These are phyloP conservation scores for Pouteria glomerata DNA, from an alignment of 148 eudicot species.

Conservation along the genomic window DNA sequence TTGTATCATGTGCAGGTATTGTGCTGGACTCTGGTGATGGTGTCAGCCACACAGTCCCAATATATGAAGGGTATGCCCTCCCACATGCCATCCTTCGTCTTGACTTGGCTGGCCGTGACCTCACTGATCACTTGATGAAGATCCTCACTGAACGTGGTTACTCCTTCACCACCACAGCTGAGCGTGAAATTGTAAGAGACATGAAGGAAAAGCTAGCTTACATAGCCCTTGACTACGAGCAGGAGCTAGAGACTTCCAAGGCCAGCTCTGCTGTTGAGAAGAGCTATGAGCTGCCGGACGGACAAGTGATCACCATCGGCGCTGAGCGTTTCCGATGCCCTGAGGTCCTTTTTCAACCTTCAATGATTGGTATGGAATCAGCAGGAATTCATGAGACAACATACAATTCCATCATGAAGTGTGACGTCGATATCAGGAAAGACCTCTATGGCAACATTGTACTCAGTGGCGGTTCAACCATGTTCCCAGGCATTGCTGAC, in stretches of 20 bases:
- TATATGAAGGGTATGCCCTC: slow-evolving; percentile 76
- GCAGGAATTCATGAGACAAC: slow-evolving; percentile 86
- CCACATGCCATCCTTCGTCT: slow-evolving; percentile 86
- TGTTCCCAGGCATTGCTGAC: slow-evolving; percentile 87
- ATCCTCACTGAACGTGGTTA: slow-evolving; percentile 87
- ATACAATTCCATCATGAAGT: slow-evolving; percentile 85
- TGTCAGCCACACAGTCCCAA: slow-evolving; percentile 85
- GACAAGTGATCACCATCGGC: slow-evolving; percentile 49
- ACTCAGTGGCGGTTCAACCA: slow-evolving; percentile 84
- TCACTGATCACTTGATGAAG: slow-evolving; percentile 73
- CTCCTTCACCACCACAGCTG: slow-evolving; percentile 84
- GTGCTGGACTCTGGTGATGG: slow-evolving; percentile 91
- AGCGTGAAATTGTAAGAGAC: slow-evolving; percentile 80
- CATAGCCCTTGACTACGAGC: slow-evolving; percentile 50
- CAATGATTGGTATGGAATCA: slow-evolving; percentile 68
- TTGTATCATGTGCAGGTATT: slow-evolving; percentile 41
- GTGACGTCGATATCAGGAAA: slow-evolving; percentile 86
- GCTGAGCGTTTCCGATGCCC: slow-evolving; percentile 49
- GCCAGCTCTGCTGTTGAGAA: slow-evolving; percentile 46
- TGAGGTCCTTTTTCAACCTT: slow-evolving; percentile 46
- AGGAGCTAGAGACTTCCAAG: slow-evolving; percentile 41
- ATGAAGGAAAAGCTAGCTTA: slow-evolving; percentile 53
- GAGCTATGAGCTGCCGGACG: slow-evolving; percentile 44
- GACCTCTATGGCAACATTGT: slow-evolving; percentile 80
- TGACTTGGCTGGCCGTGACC: slow-evolving; percentile 84